Evolutionary conservation across 257 asterid species (phyloP), one percentile per base, ranked within the genome.

Genomic region (Cynanchum wilfordii): DNA sequence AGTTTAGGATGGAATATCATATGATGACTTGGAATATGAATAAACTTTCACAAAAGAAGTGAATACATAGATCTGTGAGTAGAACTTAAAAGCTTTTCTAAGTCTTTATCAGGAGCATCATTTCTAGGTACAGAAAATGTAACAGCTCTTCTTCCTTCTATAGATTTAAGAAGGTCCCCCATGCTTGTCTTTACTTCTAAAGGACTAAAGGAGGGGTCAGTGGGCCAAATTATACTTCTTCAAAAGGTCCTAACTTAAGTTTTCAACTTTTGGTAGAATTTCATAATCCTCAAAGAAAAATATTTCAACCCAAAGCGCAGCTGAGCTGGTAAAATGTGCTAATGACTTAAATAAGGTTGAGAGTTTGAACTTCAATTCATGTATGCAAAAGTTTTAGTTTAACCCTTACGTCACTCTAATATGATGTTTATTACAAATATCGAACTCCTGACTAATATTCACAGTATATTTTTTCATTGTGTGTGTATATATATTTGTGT

Each of bases 181-280:
- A 30, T 19, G 30, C 64, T 30, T 36, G 22, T 54, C 66, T 54
- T 20, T 70, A 38, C 74, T 51, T 33, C 36, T 45, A 13, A 13
- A 17, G 19, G 54, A 12, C 15, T n/a, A n/a, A 10, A 36, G 33
- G 59, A 40, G 2, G 51, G 47, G 58, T 38, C 17, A 33, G 10
- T 33, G 65, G 52, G 50, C 64, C 63, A 52, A 20, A 20, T 52
- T 17, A 27, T 3, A 27, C 3, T 51, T 16, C 13, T 3, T 16
- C 22, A 15, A 17, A 27, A 27, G 73, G 8, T 69, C 20, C 19
- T 4, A 42, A 4, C 8, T 38, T 66, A 4, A 22, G 13, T 33
- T 70, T 54, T 70, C 73, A 30, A 42, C 49, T 38, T 5, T 69
- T 52, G 64, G 73, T 69, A 52, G 51, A 33, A 69, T 60, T 60